Evolutionary conservation across 257 asterid species (phyloP).

Genomic region (Perilla frutescens): DNA sequence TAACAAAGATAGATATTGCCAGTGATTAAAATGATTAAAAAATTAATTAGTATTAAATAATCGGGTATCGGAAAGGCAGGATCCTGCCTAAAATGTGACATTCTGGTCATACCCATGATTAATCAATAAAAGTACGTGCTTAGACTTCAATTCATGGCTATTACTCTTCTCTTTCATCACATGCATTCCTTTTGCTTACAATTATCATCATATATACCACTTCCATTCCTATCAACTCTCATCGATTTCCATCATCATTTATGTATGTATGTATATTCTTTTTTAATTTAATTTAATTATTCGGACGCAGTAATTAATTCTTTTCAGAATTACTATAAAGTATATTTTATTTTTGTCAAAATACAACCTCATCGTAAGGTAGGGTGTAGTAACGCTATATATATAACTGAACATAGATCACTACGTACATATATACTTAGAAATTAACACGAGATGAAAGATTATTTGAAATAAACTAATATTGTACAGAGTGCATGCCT

Average conservation of each 20-base stretch:
- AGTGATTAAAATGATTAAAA: slow-evolving; percentile 23
- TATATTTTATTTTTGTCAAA: too few species aligned
- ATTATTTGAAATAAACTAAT: neutral
- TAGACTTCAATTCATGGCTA: slow-evolving; percentile 48
- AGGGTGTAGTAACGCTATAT: too few species aligned
- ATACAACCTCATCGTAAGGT: too few species aligned
- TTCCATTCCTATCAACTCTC: too few species aligned
- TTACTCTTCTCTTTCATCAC: slow-evolving; percentile 46
- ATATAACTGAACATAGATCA: too few species aligned
- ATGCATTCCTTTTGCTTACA: slow-evolving; percentile 38
- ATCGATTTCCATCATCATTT: neutral
- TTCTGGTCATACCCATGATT: slow-evolving; percentile 46
- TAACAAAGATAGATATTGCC: slow-evolving; percentile 44
- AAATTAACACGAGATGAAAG: too few species aligned
- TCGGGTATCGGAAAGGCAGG: slow-evolving; percentile 47
- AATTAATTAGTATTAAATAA: slow-evolving; percentile 37
- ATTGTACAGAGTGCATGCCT: neutral
- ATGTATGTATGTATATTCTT: neutral
- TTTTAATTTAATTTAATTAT: too few species aligned
- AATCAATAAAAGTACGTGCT: slow-evolving; percentile 43
- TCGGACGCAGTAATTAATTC: too few species aligned
- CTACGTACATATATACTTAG: neutral
- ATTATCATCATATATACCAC: slow-evolving; percentile 24
- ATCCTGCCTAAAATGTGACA: slow-evolving; percentile 57
- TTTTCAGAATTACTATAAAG: too few species aligned